Evolutionary conservation across 2,329 filamentous ascomycete species (phyloP).

Genomic region (Aspergillus luchuensis): DNA sequence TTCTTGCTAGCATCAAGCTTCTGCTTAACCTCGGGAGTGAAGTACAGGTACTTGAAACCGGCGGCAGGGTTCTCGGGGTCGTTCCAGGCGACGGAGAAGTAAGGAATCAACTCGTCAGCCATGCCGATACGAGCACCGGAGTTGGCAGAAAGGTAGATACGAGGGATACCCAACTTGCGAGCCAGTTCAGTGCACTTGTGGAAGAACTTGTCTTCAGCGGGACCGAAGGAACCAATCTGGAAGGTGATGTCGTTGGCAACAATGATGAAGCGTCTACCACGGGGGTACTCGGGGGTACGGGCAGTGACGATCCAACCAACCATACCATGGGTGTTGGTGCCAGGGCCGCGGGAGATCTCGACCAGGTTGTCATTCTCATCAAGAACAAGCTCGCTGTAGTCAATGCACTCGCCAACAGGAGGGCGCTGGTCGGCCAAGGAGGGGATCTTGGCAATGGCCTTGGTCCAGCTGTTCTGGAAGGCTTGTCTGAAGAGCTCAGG

Average conservation of each 20-base stretch:
- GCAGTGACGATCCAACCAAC: conserved; percentile 97
- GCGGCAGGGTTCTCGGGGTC: conserved; percentile 75
- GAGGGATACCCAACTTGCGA: conserved; percentile 88
- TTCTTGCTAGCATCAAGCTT: conserved; percentile 77
- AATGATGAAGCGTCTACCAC: conserved; percentile 88
- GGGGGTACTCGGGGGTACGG: conserved; percentile 91
- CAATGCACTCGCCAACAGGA: conserved; percentile 83
- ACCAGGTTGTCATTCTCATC: conserved; percentile 90
- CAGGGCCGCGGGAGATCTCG: conserved; percentile 91
- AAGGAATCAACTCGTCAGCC: conserved; percentile 92
- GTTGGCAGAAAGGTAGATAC: conserved; percentile 97
- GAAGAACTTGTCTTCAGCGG: conserved; percentile 97
- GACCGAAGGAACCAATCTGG: conserved; percentile 97
- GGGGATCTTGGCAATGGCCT: conserved; percentile 72
- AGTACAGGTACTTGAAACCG: conserved; percentile 96
- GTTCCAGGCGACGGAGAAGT: conserved; percentile 98
- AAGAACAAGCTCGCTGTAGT: conserved; percentile 89
- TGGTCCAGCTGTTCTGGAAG: conserved; percentile 90
- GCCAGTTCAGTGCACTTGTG: conserved; percentile 98
- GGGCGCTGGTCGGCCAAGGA: conserved; percentile 78
- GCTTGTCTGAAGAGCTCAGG: conserved; percentile 98
- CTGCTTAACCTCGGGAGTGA: conserved; percentile 82
- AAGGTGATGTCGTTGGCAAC: conserved; percentile 99
- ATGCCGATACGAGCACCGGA: conserved; percentile 96
- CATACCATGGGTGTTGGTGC: conserved; percentile 96